Evolutionary conservation across 305 asterid genomes (phyloP).

Genomic region (Fraxinus velutina): DNA sequence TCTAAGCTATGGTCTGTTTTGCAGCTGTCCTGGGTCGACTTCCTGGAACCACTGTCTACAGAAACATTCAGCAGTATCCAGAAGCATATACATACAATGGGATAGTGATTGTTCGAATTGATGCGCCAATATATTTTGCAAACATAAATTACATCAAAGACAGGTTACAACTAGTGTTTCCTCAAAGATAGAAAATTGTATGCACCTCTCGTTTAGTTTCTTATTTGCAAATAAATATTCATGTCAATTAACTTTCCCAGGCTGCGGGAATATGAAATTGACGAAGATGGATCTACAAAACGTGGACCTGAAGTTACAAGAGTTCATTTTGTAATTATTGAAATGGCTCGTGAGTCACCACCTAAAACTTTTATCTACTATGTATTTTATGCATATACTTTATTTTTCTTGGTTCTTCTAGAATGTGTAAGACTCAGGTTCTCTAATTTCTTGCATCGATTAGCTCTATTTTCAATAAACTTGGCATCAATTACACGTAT

Average conservation of each 20-base stretch:
- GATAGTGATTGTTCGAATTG: constrained; percentile 89
- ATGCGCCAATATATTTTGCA: constrained; percentile 96
- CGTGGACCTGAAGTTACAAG: constrained; percentile 90
- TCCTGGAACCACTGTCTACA: constrained; percentile 92
- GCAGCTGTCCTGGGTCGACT: constrained; percentile 96
- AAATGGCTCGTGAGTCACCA: constrained; percentile 92
- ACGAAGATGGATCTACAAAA: constrained; percentile 45
- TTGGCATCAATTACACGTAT: not conserved
- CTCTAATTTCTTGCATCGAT: constrained; percentile 8
- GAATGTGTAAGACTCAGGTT: not conserved
- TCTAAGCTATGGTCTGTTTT: constrained; percentile 22
- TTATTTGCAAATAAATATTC: not conserved
- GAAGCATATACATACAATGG: constrained; percentile 97
- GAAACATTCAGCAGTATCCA: constrained; percentile 90
- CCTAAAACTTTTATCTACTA: constrained; percentile 18
- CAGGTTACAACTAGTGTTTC: constrained; percentile 42
- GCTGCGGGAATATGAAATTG: constrained; percentile 84
- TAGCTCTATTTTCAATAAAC: not conserved
- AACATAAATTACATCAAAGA: constrained; percentile 89
- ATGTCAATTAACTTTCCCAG: constrained; percentile 29
- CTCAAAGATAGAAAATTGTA: not conserved
- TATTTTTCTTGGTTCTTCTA: constrained; percentile 1
- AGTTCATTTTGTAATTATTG: constrained; percentile 74
- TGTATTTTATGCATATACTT: constrained; percentile 7
- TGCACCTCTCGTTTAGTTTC: not conserved